Base-by-base conservation (phyloP, 179 eudicot species). In the Silene coronaria region DNA sequence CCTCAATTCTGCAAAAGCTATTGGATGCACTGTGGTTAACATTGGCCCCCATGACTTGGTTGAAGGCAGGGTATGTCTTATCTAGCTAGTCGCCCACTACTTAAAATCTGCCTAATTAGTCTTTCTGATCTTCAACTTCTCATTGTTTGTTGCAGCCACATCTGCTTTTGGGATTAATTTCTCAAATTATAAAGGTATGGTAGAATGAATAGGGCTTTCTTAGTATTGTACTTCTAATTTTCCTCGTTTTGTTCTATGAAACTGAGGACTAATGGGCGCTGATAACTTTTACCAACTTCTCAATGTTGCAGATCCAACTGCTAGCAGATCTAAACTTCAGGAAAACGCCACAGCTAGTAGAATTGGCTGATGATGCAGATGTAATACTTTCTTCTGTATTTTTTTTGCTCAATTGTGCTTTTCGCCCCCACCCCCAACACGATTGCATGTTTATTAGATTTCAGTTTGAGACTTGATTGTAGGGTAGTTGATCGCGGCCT, bases 301-400 rank as follows among this genome's bases (percentile, higher is more conserved):
- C 32, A 42, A 6, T 45, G 26, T 4, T 82, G 63, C 87, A 91
- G 97, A 91, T 91, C 70, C 97, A 91, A 88, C 87, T 91, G 53
- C 77, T 91, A 78, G 93, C 97, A 42, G 97, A 91, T 80, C 88
- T 91, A 75, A 91, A 91, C 77, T 86, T 91, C 65, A 88, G 84
- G 86, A 91, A 89, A 89, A 88, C 93, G 62, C 93, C 97, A 4
- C 97, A 91, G 76, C 90, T 91, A n/a, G 80, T 91, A 77, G 97
- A 91, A 83, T 74, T 91, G 81, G 97, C 88, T 23, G 90, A 91
- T 67, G 97, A 91, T 69, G 83, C 83, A 76, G 83, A 85, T 84
- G 93, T 91, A 85, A 81, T 60, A 75, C 42, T 10, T 21, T 48
- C 55, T 14, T 74, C 22, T 4, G 21, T 16, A 30, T 2, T 11